Evolutionary conservation across 2,329 filamentous ascomycete genomes (phyloP).

Genomic region (Myriosclerotinia curreyana): DNA sequence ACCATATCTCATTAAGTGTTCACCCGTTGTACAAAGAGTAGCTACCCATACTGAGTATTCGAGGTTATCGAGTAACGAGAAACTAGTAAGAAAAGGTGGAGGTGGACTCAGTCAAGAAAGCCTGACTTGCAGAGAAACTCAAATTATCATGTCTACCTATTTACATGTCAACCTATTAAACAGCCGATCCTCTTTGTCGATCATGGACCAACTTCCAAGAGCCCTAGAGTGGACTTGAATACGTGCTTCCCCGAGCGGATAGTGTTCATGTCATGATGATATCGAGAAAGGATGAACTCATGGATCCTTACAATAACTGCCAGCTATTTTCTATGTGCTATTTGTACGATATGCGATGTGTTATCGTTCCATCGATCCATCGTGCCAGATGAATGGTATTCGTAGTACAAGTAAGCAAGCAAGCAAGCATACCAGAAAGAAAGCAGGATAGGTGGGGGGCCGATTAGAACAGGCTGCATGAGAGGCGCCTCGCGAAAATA

Average conservation of each 20-base stretch:
- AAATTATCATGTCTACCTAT: slow-evolving; percentile 8
- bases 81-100: background rate
- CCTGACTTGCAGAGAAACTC: slow-evolving; percentile 3
- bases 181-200: slow-evolving; percentile 8
- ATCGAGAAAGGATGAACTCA: background rate
- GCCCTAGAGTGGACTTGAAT: background rate
- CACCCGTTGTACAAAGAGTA: slow-evolving; percentile 12
- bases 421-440: slow-evolving; percentile 25
- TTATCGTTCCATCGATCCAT: slow-evolving; percentile 14
- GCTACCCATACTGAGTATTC: slow-evolving; percentile 13
- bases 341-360: slow-evolving; percentile 17
- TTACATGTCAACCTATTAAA: background rate
- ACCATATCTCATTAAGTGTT: slow-evolving; percentile 13
- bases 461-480: slow-evolving; percentile 36
- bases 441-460: slow-evolving; percentile 30
- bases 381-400: slow-evolving; percentile 16
- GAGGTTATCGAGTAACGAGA: slow-evolving; percentile 13
- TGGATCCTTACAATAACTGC: slow-evolving; percentile 13
- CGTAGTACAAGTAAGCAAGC: slow-evolving; percentile 1
- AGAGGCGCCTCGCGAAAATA: slow-evolving; percentile 40
- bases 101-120: background rate
- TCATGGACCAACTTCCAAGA: slow-evolving; percentile 10
- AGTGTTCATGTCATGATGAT: background rate
- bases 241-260: background rate
- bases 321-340: slow-evolving; percentile 13